Percentiles rank a stretch among this genome's conserved stretches.
phyloP scores from a whole-genome alignment of 495 filamentous ascomycete species.

The Pseudotulostoma volvatum region DNA sequence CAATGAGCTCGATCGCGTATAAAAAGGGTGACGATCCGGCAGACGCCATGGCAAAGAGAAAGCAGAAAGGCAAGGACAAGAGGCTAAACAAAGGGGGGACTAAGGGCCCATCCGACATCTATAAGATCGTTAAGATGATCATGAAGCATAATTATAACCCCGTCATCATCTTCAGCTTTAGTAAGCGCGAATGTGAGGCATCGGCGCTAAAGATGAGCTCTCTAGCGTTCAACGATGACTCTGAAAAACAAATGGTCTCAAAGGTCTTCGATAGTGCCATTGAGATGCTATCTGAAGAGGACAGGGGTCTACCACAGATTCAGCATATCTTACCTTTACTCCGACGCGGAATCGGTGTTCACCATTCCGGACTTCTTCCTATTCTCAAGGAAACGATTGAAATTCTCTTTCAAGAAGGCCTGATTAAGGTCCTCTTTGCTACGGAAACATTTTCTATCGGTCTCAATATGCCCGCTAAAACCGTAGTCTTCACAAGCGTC shows the following conservation, averaged over 20 bases:
- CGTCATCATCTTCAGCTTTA: constrained; percentile 98
- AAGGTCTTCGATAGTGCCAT: constrained; percentile 90
- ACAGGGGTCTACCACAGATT: constrained; percentile 75
- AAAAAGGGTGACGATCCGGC: constrained; percentile 72
- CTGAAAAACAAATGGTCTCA: constrained; percentile 83
- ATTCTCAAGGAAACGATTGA: constrained; percentile 98
- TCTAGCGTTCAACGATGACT: constrained; percentile 93
- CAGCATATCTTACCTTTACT: constrained; percentile 78
- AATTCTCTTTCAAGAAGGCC: constrained; percentile 92
- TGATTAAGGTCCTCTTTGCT: constrained; percentile 95
- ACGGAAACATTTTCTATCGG: constrained; percentile 98
- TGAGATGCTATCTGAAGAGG: constrained; percentile 77
- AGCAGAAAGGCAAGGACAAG: constrained; percentile 81
- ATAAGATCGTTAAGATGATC: constrained; percentile 96
- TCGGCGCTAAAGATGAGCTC: constrained; percentile 69
- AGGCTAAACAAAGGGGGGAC: constrained; percentile 74
- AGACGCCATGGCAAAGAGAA: constrained; percentile 59
- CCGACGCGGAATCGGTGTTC: constrained; percentile 83
- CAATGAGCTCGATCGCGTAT: constrained; percentile 77
- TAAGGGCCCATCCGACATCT: constrained; percentile 63
- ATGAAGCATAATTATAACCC: constrained; percentile 92
- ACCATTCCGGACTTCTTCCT: constrained; percentile 88
- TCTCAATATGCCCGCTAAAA: constrained; percentile 97
- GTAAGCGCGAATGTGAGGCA: constrained; percentile 86
- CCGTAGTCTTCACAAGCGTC: constrained; percentile 92